These are phyloP conservation scores for Mycena capillaripes DNA, from an alignment of 768 basidiomycete species.

Conservation along the genomic window DNA sequence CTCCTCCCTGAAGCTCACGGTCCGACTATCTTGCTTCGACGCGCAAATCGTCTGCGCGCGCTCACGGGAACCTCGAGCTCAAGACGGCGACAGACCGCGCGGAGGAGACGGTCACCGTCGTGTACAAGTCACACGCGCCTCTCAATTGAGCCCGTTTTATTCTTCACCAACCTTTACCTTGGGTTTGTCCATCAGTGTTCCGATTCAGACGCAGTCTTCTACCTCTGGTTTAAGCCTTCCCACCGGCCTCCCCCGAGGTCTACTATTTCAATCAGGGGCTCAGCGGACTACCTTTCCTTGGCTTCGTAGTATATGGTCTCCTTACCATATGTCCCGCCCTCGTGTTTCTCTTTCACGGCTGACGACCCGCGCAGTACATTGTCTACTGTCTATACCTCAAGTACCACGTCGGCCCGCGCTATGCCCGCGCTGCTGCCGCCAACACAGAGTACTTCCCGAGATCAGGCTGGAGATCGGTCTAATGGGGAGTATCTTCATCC, in stretches of 20 bases:
- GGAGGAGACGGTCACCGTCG: constrained; percentile 31
- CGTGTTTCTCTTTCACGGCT: background rate
- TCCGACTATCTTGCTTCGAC: constrained; percentile 45
- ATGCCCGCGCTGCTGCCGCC: constrained; percentile 21
- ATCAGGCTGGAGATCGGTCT: constrained; percentile 49
- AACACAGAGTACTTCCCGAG: constrained; percentile 40
- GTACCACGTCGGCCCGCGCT: constrained; percentile 38
- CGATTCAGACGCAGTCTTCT: constrained; percentile 42
- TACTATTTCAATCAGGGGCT: constrained; percentile 49
- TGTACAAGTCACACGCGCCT: constrained; percentile 44
- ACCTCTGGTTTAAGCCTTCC: constrained; percentile 52
- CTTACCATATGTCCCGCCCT: background rate
- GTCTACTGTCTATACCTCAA: constrained; percentile 38
- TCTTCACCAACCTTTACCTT: constrained; percentile 46
- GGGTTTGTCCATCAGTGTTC: constrained; percentile 41
- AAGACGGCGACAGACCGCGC: constrained; percentile 44
- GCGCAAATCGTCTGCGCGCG: constrained; percentile 47
- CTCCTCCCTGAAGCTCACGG: constrained; percentile 48
- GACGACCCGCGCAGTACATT: constrained; percentile 23
- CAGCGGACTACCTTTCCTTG: constrained; percentile 49
- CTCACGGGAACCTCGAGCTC: constrained; percentile 43
- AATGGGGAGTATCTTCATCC: constrained; percentile 48
- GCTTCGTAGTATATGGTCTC: constrained; percentile 38
- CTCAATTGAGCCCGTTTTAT: constrained; percentile 47
- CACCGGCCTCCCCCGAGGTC: constrained; percentile 48